Percentiles rank a stretch among this genome's conserved stretches.
These are phyloP conservation scores for Salix viminalis DNA, from an alignment of 345 rosid species.

Conservation along the genomic window DNA sequence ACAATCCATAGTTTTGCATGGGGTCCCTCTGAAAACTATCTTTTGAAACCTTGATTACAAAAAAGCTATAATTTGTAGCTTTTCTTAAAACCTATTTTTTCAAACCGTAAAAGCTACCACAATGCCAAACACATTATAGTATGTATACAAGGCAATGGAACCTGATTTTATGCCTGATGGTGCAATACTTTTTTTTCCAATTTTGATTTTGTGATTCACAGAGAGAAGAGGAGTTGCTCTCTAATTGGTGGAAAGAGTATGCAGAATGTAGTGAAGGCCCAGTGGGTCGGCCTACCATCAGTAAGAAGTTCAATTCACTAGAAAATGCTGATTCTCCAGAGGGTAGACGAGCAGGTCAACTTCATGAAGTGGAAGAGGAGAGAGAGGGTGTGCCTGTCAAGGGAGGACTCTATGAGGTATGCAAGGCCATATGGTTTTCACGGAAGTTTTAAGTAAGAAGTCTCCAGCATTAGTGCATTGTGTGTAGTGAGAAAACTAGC, in stretches of 20 bases:
- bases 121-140: background rate
- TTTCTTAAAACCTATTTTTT: no score
- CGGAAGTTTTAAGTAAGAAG: background rate
- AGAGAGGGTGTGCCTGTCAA: conserved; percentile 98
- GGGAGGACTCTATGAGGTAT: conserved; percentile 96
- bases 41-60: no score
- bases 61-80: no score
- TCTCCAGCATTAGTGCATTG: background rate
- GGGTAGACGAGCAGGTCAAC: conserved; percentile 34
- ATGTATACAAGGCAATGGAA: background rate
- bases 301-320: conserved; percentile 28
- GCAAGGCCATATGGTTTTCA: background rate
- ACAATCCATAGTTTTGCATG: no score
- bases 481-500: background rate
- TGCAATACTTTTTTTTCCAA: background rate
- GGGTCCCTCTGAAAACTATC: no score
- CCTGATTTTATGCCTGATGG: background rate
- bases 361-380: conserved; percentile 74
- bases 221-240: conserved; percentile 93
- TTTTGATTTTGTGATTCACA: conserved; percentile 25
- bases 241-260: conserved; percentile 96
- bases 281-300: conserved; percentile 30
- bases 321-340: conserved; percentile 31
- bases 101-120: no score
- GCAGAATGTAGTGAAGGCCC: conserved; percentile 99